phyloP scores from a whole-genome alignment of 1,139 yeast genomes.

The Sugiyamaella novakii region DNA sequence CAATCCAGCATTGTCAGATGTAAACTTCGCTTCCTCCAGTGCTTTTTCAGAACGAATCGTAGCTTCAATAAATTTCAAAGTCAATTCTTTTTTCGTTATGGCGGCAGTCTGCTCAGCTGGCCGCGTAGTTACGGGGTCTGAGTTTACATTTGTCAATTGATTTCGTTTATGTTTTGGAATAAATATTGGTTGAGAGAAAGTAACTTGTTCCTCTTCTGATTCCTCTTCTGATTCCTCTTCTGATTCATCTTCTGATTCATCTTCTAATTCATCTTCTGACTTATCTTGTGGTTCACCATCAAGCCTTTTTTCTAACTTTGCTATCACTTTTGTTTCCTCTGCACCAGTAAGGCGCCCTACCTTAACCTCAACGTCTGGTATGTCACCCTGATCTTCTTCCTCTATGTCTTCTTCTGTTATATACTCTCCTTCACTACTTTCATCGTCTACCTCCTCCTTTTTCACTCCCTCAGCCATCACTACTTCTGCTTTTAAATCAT shows the following conservation, averaged over 20 bases:
- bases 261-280: conserved; percentile 5
- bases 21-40: conserved; percentile 22
- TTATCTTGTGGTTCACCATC: not conserved
- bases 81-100: conserved; percentile 21
- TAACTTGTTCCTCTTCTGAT: conserved; percentile 19
- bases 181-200: conserved; percentile 34
- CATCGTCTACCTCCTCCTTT: conserved; percentile 23
- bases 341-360: not conserved
- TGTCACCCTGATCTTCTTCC: conserved; percentile 20
- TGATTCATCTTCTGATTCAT: conserved; percentile 20
- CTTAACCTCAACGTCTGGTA: not conserved
- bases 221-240: conserved; percentile 18
- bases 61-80: conserved; percentile 31
- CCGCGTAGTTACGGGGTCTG: no score
- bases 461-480: no score
- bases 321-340: conserved; percentile 7
- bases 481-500: conserved; percentile 11
- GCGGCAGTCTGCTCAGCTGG: no score
- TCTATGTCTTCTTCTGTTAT: conserved; percentile 22
- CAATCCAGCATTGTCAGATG: conserved; percentile 21
- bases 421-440: conserved; percentile 24
- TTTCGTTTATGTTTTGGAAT: conserved; percentile 32
- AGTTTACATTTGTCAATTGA: not conserved
- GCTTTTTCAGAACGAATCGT: conserved; percentile 29
- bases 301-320: conserved; percentile 18